Base-by-base conservation (phyloP, 169 alveolate genomes). In the Plasmodium gaboni region DNA sequence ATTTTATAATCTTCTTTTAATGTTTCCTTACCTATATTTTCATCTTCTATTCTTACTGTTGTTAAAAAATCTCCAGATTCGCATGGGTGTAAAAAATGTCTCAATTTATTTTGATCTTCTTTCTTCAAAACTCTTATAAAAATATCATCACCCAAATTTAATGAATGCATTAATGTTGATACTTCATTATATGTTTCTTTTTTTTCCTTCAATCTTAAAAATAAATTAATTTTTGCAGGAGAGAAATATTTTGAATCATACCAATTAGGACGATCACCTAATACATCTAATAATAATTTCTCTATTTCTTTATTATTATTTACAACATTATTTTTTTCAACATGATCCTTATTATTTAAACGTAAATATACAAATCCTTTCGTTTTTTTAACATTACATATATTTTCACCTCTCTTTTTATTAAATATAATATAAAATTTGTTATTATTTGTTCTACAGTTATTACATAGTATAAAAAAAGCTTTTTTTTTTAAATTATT, bases 131-230 rank as follows among this genome's bases (percentile, higher is more conserved):
- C 46, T 64, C 68, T 78, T 57, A 78, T 26, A 78, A 64, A 78
- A 78, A 78, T 64, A 78, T 78, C 78, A 50, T 78, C 89, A 44
- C 89, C 89, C 67, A 78, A 65, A 65, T 78, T 78, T 63, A 78
- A 64, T 59, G 89, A 15, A 65, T 78, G 89, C 78, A 78, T 78
- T 57, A 78, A 46, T 2, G 89, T 78, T 48, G 89, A 78, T 63
- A 78, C 10, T 64, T 78, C 89, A 48, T 78, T 78, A 57, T 64
- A 59, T 0, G 67, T 64, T 22, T 64, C 89, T 57, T 64, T 78
- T 65, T 59, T 55, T 28, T 64, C 78, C 17, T 78, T 78, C 38
- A 78, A 22, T 65, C 78, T 55, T 78, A 78, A 78, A 78, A 78
- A 78, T 44, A 78, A 78, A 78, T 78, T 78, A 78, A 78, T 69